These are phyloP conservation scores for Verticillium nonalfalfae DNA, from an alignment of 2,329 filamentous ascomycete genomes.

Conservation along the genomic window DNA sequence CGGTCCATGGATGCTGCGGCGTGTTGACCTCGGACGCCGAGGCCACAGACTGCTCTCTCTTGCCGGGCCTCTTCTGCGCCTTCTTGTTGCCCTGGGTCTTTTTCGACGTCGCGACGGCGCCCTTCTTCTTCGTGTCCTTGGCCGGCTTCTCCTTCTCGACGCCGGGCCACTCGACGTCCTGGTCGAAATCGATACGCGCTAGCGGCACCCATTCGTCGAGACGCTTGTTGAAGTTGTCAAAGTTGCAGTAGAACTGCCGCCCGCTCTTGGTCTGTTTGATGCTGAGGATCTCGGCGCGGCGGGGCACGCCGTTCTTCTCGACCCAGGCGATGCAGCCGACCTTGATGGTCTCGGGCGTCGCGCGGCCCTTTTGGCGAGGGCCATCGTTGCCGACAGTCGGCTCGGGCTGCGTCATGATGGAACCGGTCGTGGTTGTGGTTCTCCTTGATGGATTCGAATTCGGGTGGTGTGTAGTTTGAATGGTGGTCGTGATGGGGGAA, in stretches of 20 bases:
- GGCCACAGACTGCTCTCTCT: conserved; percentile 47
- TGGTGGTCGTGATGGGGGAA: not conserved
- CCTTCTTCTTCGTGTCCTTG: conserved; percentile 68
- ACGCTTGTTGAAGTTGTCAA: conserved; percentile 94
- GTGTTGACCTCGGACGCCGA: conserved; percentile 48
- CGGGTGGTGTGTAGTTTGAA: not conserved
- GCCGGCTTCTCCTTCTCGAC: conserved; percentile 82
- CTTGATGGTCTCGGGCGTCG: conserved; percentile 79
- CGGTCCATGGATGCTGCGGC: conserved; percentile 47
- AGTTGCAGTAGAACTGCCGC: conserved; percentile 91
- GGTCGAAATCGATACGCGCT: conserved; percentile 74
- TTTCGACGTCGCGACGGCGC: conserved; percentile 47
- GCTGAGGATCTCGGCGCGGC: conserved; percentile 94
- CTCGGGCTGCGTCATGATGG: conserved; percentile 51
- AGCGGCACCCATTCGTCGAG: conserved; percentile 81
- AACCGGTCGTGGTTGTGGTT: conserved; percentile 10
- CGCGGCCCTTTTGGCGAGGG: conserved; percentile 66
- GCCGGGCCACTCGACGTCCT: conserved; percentile 94
- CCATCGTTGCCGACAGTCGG: conserved; percentile 49
- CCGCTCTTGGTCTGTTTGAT: conserved; percentile 86
- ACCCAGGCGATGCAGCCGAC: conserved; percentile 57
- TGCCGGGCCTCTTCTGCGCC: conserved; percentile 46
- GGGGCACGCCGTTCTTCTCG: conserved; percentile 69
- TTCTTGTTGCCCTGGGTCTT: conserved; percentile 50
- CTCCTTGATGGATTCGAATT: conserved; percentile 3